Percentiles rank a stretch among this genome's conserved stretches.
Conservation (phyloP, 1,284 basidiomycete genomes). For the Mycena sp. region DNA sequence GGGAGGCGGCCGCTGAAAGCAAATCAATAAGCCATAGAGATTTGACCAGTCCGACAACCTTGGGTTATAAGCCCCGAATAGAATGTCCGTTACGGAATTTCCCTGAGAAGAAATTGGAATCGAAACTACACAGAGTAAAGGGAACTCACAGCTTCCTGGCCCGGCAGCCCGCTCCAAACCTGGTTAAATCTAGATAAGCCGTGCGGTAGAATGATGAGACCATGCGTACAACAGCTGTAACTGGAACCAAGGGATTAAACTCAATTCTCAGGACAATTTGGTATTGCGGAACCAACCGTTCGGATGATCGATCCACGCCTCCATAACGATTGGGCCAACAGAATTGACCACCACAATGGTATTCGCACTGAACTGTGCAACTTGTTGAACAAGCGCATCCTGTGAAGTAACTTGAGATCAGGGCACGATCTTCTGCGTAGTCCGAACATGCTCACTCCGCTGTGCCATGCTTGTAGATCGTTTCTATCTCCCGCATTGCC, state of each 20-base stretch:
- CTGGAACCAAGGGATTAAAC: slow-evolving; percentile 33
- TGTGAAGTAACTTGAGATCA: slow-evolving; percentile 28
- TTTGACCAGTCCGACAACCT: slow-evolving; percentile 43
- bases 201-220: not conserved
- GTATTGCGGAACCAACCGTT: slow-evolving; percentile 54
- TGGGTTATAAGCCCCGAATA: slow-evolving; percentile 73
- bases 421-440: not conserved
- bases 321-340: slow-evolving; percentile 75
- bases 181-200: slow-evolving; percentile 18
- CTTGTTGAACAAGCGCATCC: slow-evolving; percentile 65
- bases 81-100: slow-evolving; percentile 68
- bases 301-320: slow-evolving; percentile 70
- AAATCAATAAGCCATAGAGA: slow-evolving; percentile 24
- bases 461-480: slow-evolving; percentile 74
- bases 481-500: slow-evolving; percentile 74
- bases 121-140: slow-evolving; percentile 23
- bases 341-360: slow-evolving; percentile 82
- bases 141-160: slow-evolving; percentile 67
- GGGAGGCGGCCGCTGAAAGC: slow-evolving; percentile 56
- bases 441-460: slow-evolving; percentile 53
- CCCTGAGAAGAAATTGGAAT: slow-evolving; percentile 49
- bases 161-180: slow-evolving; percentile 69
- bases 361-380: slow-evolving; percentile 65
- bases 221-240: slow-evolving; percentile 59
- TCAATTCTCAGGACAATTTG: not conserved